Evolutionary conservation across 305 asterid genomes (phyloP), one percentile per base, ranked within the genome.

Genomic region (Caryopteris hybrid): DNA sequence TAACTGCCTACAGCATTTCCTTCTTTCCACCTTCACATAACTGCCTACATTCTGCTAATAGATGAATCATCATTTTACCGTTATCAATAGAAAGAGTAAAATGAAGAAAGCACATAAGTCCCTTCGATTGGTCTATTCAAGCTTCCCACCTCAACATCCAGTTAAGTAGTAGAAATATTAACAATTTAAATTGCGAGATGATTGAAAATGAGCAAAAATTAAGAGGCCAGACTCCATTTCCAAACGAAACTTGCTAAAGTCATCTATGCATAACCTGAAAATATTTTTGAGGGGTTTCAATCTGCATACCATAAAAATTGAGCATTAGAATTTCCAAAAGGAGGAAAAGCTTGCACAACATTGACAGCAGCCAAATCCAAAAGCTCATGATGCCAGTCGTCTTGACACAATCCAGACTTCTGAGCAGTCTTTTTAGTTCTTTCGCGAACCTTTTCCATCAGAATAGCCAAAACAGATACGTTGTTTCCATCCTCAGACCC

Each of bases 381-480:
- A 79, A 83, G 89, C 70, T 89, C 83, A 71, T 95, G 97, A 62
- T 72, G 95, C 86, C 86, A 89, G 66, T 64, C 60, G 29, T 74
- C 70, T 48, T 77, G 73, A 64, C 68, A 47, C 56, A 81, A 73
- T 66, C 74, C 82, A 80, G 79, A 80, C 48, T 2, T 74, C 70
- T 77, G 66, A 69, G 56, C 70, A 58, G 64, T 59, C 71, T 71
- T 83, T 72, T 69, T 69, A 71, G 74, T 74, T 80, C 80, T 84
- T 66, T 81, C 86, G 85, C 84, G 84, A 73, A 85, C 90, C 82
- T 91, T 95, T 76, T 89, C 96, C 82, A 89, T 77, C 72, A 95
- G 87, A 80, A 83, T 69, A 55, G 96, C 87, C 80, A 92, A 79
- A 70, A 81, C 46, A 57, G 83, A 34, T 22, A 83, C 69, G 42